These are phyloP conservation scores for Fistulifera solaris DNA, from an alignment of 108 stramenopile species.

Conservation along the genomic window DNA sequence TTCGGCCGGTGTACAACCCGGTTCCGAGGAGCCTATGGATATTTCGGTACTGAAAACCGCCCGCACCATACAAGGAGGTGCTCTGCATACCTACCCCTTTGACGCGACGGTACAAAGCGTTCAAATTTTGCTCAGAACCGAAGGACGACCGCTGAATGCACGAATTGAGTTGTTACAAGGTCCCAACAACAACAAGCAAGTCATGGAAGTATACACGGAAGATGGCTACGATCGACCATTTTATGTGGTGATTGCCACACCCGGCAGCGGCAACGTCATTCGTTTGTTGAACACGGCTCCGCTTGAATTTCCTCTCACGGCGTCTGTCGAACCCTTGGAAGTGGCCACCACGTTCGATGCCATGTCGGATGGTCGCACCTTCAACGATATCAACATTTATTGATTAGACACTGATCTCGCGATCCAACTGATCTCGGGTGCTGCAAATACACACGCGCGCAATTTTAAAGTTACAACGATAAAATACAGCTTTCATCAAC, in stretches of 20 bases:
- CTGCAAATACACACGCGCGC: too few relatives aligned
- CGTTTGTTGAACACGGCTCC: constrained; percentile 76
- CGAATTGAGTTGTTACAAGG: constrained; percentile 75
- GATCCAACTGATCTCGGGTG: too few relatives aligned
- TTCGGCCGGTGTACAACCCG: constrained; percentile 46
- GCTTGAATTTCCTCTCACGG: constrained; percentile 75
- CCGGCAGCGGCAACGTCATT: constrained; percentile 72
- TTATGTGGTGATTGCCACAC: constrained; percentile 71
- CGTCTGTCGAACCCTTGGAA: constrained; percentile 45
- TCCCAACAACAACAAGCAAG: constrained; percentile 86
- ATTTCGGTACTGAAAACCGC: constrained; percentile 8
- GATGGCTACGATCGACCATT: constrained; percentile 75
- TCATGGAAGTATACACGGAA: constrained; percentile 81
- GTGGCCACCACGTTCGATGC: too few relatives aligned
- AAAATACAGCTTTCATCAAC: too few relatives aligned
- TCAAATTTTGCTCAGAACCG: constrained; percentile 55
- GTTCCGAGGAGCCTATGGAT: constrained; percentile 27
- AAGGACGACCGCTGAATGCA: constrained; percentile 75
- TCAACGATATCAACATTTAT: too few relatives aligned
- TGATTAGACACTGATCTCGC: too few relatives aligned
- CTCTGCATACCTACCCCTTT: constrained; percentile 65
- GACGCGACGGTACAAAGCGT: constrained; percentile 58
- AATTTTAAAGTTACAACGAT: too few relatives aligned
- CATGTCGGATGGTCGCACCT: too few relatives aligned
- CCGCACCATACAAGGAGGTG: constrained; percentile 69